phyloP scores from a whole-genome alignment of 768 basidiomycete genomes.

The Agrocybe chaxingu region DNA sequence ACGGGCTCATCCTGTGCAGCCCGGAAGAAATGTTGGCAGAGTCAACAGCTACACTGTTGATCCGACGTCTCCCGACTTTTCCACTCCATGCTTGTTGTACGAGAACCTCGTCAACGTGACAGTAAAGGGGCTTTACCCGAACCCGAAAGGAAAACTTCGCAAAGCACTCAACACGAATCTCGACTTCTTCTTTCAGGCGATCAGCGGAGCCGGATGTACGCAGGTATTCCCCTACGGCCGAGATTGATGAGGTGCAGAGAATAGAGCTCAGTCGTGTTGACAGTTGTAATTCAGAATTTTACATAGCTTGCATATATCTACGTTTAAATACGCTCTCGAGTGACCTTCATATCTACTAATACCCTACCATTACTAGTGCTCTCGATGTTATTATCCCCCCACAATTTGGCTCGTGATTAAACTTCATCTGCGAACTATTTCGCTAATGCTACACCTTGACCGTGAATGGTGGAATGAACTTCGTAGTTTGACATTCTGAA shows the following conservation, averaged over 20 bases:
- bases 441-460: no score
- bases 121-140: conserved; percentile 14
- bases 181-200: conserved; percentile 9
- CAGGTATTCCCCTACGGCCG: conserved; percentile 14
- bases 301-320: no score
- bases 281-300: background rate
- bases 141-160: conserved; percentile 10
- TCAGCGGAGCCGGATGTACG: conserved; percentile 5
- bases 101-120: conserved; percentile 15
- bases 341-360: no score
- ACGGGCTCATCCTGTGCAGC: conserved; percentile 10
- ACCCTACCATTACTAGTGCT: no score
- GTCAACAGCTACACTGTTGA: conserved; percentile 15
- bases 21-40: conserved; percentile 11
- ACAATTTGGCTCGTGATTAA: no score
- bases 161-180: conserved; percentile 13
- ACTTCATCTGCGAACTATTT: no score
- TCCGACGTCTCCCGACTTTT: conserved; percentile 10
- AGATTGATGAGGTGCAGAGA: background rate
- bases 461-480: no score
- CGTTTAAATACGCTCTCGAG: no score
- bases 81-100: conserved; percentile 13
- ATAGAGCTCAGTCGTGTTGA: background rate
- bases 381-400: no score
- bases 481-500: no score